Evolutionary conservation across 1,139 yeast genomes (phyloP), one percentile per base, ranked within the genome.

Genomic region (Yarrowia galli): DNA sequence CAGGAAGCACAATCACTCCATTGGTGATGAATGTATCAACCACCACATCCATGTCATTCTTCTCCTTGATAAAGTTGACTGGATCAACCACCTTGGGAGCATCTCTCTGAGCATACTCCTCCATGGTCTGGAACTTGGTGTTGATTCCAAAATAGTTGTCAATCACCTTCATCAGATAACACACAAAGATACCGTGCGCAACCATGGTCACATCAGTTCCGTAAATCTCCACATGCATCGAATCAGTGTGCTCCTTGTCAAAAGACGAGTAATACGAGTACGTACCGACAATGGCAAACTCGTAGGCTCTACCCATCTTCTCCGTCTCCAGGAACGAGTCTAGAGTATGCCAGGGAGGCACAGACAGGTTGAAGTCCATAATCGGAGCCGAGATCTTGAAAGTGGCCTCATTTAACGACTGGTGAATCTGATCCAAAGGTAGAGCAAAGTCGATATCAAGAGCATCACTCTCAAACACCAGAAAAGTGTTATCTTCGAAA

Each of bases 331-430:
- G 77, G 72, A 93, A 95, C 63, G 90, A 88, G 71, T 87, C 84
- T 20, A 87, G 80, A 0, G 98, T 92, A 74, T 92, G 96, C 97
- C 98, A 95, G 0, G 95, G 89, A 0, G 98, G 98, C 0, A 96
- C 86, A 69, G 88, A 89, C 7, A 93, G 77, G 0, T 85, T 80
- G 63, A 93, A 74, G 67, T 88, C 85, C 72, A 92, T 86, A 67
- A 78, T 78, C 0, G 92, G 87, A 0, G 97, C 89, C 48, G 73
- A 72, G 1, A 92, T 73, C 0, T 78, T 76, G 72, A 84, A 91
- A 7, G 82, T 79, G 20, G 91, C 82, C 0, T 85, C 83, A 2
- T 87, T 86, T 9, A 84, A 82, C 65, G 86, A 84, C 23, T 87
- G 81, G 49, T 86, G 83, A 43, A 89, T 85, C 2, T 87, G 86